phyloP scores from a whole-genome alignment of 768 basidiomycete species.

The Lactifluus piperatus region DNA sequence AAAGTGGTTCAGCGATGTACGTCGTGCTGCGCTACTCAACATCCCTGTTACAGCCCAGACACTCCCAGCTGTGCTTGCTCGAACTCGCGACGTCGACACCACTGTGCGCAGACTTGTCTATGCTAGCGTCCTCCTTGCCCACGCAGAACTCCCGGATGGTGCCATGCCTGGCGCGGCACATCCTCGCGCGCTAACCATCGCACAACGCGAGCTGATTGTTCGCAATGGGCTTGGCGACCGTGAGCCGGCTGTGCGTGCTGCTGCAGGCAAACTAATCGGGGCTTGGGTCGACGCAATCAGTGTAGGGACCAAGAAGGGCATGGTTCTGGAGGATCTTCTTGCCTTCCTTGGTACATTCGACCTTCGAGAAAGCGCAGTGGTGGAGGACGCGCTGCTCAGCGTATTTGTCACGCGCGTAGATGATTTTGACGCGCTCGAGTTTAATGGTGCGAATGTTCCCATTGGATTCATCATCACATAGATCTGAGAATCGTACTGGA shows the following conservation, averaged over 20 bases:
- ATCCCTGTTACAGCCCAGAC: slow-evolving; percentile 49
- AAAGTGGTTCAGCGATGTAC: slow-evolving; percentile 60
- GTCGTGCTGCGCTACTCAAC: slow-evolving; percentile 67
- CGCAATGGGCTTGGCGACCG: slow-evolving; percentile 82
- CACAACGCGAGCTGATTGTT: slow-evolving; percentile 71
- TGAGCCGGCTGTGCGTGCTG: slow-evolving; percentile 60
- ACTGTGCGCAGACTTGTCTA: slow-evolving; percentile 70
- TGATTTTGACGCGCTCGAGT: slow-evolving; percentile 57
- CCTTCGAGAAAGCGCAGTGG: slow-evolving; percentile 46
- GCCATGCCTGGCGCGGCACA: slow-evolving; percentile 41
- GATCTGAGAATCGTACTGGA: not conserved
- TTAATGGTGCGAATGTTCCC: slow-evolving; percentile 44
- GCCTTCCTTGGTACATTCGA: slow-evolving; percentile 53
- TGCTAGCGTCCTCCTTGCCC: slow-evolving; percentile 42
- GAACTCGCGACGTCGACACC: slow-evolving; percentile 74
- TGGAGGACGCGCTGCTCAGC: slow-evolving; percentile 65
- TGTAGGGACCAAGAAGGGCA: slow-evolving; percentile 31
- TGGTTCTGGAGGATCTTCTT: slow-evolving; percentile 33
- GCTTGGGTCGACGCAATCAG: slow-evolving; percentile 63
- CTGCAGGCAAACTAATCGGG: slow-evolving; percentile 62
- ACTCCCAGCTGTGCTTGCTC: slow-evolving; percentile 57
- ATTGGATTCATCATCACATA: not conserved
- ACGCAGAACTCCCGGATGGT: slow-evolving; percentile 23
- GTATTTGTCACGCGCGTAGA: slow-evolving; percentile 60
- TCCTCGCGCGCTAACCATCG: slow-evolving; percentile 54